phyloP scores from a whole-genome alignment of 1,284 basidiomycete species.

The Puccinia horiana region DNA sequence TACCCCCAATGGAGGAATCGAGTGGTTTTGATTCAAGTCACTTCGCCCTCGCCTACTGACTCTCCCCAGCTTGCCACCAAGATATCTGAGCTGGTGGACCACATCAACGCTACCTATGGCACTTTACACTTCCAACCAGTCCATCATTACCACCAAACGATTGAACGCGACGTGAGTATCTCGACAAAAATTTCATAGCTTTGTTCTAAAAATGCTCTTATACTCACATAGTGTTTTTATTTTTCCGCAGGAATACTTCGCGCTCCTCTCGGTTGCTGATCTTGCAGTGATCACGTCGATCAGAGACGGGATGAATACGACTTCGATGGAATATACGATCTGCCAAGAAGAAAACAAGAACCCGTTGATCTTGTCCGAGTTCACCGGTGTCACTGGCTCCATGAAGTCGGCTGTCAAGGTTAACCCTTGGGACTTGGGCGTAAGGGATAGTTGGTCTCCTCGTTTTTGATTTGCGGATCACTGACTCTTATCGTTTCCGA shows the following conservation, averaged over 20 bases:
- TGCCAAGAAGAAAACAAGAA: constrained; percentile 81
- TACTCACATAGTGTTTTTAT: background rate
- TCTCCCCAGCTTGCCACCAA: constrained; percentile 90
- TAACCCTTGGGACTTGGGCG: constrained; percentile 79
- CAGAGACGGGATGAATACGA: constrained; percentile 98
- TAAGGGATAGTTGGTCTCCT: constrained; percentile 61
- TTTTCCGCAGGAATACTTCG: constrained; percentile 84
- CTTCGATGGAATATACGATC: constrained; percentile 92
- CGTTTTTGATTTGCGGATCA: background rate
- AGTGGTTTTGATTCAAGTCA: constrained; percentile 74
- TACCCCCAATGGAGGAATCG: constrained; percentile 91
- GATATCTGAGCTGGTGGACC: constrained; percentile 89
- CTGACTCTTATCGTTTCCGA: constrained; percentile 50
- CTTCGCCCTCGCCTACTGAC: constrained; percentile 89
- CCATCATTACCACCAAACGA: constrained; percentile 98
- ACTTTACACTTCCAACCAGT: constrained; percentile 94
- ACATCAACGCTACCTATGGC: constrained; percentile 96
- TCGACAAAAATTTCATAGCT: background rate
- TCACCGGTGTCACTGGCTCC: constrained; percentile 90
- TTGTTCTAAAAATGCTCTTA: background rate
- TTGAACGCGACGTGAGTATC: constrained; percentile 65
- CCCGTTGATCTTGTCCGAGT: constrained; percentile 89
- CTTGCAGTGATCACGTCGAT: constrained; percentile 93
- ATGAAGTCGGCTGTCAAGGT: constrained; percentile 76
- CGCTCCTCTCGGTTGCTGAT: constrained; percentile 89